Conservation (phyloP, 345 rosid species). For the Atalantia buxifolia region DNA sequence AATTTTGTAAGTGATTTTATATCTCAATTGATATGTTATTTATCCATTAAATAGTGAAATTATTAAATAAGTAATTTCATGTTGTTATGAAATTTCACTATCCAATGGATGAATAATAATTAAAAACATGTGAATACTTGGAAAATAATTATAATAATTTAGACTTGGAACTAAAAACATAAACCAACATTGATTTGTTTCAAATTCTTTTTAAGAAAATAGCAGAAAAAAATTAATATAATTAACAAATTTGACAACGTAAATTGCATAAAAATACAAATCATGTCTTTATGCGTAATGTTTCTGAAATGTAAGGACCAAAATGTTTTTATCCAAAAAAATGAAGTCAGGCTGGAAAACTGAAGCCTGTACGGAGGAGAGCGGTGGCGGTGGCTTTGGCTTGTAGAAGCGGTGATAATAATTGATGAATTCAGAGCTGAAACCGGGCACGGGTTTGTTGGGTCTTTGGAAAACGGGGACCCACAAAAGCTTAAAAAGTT, state of each 20-base stretch:
- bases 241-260: background rate
- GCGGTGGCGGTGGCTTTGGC: constrained; percentile 25
- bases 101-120: too few species aligned
- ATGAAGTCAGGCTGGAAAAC: background rate
- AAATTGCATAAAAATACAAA: background rate
- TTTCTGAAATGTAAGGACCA: background rate
- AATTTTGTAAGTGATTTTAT: too few species aligned
- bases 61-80: too few species aligned
- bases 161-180: too few species aligned
- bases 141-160: too few species aligned
- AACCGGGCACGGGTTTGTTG: background rate
- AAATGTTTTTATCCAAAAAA: background rate
- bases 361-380: background rate
- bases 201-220: too few species aligned
- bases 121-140: too few species aligned
- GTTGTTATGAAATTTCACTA: too few species aligned
- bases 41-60: too few species aligned
- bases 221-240: too few species aligned
- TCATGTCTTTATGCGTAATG: background rate
- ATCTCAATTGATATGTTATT: too few species aligned
- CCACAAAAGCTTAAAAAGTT: background rate
- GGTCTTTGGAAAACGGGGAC: background rate
- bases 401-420: constrained; percentile 23
- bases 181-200: background rate
- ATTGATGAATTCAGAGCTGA: constrained; percentile 14